Conservation (phyloP, 805 yeast species). For the Diddensiella transvaalensis region DNA sequence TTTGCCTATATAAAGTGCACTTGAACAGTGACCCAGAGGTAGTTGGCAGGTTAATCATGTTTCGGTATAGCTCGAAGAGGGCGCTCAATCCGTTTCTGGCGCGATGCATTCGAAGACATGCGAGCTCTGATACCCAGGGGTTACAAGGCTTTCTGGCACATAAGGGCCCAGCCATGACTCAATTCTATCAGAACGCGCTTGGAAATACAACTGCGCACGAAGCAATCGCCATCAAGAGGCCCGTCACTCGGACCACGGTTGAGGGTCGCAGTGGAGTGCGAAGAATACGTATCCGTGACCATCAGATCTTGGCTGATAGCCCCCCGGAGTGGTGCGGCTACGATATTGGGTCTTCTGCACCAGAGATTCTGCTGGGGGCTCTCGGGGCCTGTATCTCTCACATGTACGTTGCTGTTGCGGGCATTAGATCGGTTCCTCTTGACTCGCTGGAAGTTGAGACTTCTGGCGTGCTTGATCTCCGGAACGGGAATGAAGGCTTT, state of each 20-base stretch:
- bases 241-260: constrained; percentile 3
- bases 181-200: constrained; percentile 7
- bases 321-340: constrained; percentile 15
- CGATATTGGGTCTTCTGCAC: constrained; percentile 12
- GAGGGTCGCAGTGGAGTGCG: constrained; percentile 14
- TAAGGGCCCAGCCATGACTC: constrained; percentile 14
- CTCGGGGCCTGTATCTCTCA: constrained; percentile 14
- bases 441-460: constrained; percentile 9
- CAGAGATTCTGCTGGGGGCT: constrained; percentile 12
- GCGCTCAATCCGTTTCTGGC: too few species aligned
- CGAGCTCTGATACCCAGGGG: constrained; percentile 5
- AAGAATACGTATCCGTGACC: constrained; percentile 8
- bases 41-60: too few species aligned
- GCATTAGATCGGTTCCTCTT: constrained; percentile 8
- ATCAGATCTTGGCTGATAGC: constrained; percentile 12
- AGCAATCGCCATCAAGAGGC: constrained; percentile 4
- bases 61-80: too few species aligned
- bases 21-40: too few species aligned
- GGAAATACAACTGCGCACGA: constrained; percentile 10
- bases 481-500: constrained; percentile 13
- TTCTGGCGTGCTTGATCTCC: constrained; percentile 7
- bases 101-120: too few species aligned
- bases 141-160: constrained; percentile 7
- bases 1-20: too few species aligned
- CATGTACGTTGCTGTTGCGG: constrained; percentile 14